Evolutionary conservation across 164 flowering plant genomes (phyloP).

Genomic region (Berberis vulgaris): DNA sequence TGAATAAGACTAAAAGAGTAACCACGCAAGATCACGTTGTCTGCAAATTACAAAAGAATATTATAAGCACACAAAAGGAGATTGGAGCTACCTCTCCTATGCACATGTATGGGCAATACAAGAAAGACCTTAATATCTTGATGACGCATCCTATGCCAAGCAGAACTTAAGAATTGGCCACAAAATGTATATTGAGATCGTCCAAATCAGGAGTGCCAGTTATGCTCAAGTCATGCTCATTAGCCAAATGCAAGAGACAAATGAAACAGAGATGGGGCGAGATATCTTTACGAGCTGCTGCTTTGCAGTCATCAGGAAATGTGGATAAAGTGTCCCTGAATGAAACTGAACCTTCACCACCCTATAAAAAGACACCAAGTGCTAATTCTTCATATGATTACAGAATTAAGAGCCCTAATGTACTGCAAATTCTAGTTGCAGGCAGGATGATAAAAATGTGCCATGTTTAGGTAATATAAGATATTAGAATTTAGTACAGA

Average conservation of each 20-base stretch:
- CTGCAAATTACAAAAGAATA: no score
- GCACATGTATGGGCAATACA: background rate
- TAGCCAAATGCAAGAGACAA: conserved; percentile 77
- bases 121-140: background rate
- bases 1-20: no score
- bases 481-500: no score
- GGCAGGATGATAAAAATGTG: no score
- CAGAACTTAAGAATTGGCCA: conserved; percentile 3
- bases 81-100: no score
- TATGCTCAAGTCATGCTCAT: conserved; percentile 58
- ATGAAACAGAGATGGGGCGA: conserved; percentile 84
- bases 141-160: background rate
- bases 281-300: conserved; percentile 37
- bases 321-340: conserved; percentile 31
- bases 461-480: no score
- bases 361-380: conserved; percentile 7
- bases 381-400: background rate
- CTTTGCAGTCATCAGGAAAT: conserved; percentile 40
- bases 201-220: conserved; percentile 39
- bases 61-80: no score
- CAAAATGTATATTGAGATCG: conserved; percentile 46
- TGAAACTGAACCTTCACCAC: conserved; percentile 21
- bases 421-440: no score
- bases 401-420: no score
- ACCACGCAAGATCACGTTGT: no score